Percentiles rank a stretch among this genome's conserved stretches.
Conservation (phyloP, 2,329 filamentous ascomycete genomes). For the Chaetothyriales sp. region DNA sequence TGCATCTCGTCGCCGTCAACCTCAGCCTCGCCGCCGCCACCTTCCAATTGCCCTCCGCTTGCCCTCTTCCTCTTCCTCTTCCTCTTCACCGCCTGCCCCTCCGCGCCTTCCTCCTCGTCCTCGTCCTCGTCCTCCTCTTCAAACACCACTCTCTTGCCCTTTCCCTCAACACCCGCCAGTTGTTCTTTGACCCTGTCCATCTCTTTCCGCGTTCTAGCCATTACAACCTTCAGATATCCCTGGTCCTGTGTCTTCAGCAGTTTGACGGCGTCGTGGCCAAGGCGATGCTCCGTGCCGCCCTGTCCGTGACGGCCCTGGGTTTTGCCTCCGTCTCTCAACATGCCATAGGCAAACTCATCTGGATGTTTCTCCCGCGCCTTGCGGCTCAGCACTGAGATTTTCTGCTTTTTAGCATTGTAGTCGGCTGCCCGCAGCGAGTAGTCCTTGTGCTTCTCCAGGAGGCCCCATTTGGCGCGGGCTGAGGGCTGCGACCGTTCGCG, state of each 20-base stretch:
- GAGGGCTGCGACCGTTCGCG: conserved; percentile 77
- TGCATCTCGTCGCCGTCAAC: conserved; percentile 4
- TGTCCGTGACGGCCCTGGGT: conserved; percentile 31
- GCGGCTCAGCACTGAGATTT: conserved; percentile 44
- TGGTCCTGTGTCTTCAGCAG: conserved; percentile 53
- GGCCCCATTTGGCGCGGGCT: conserved; percentile 71
- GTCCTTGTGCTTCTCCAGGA: conserved; percentile 91
- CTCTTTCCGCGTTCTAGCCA: conserved; percentile 40
- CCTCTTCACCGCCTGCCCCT: conserved; percentile 20
- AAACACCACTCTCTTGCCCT: conserved; percentile 26
- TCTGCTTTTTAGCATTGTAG: conserved; percentile 48
- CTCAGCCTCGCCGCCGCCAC: conserved; percentile 9
- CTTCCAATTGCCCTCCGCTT: conserved; percentile 11
- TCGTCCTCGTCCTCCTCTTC: conserved; percentile 23
- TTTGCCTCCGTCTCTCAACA: conserved; percentile 40
- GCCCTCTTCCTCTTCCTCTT: conserved; percentile 14
- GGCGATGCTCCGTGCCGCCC: conserved; percentile 35
- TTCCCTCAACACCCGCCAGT: conserved; percentile 14
- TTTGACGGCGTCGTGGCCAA: conserved; percentile 46
- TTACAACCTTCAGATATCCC: conserved; percentile 47
- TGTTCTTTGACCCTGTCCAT: conserved; percentile 27
- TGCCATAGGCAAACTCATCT: conserved; percentile 54
- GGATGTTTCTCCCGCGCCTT: conserved; percentile 50
- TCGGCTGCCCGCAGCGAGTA: conserved; percentile 53
- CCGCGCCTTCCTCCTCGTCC: conserved; percentile 8